Base-by-base conservation (phyloP, 805 yeast species). In the Suhomyces faveliae region DNA sequence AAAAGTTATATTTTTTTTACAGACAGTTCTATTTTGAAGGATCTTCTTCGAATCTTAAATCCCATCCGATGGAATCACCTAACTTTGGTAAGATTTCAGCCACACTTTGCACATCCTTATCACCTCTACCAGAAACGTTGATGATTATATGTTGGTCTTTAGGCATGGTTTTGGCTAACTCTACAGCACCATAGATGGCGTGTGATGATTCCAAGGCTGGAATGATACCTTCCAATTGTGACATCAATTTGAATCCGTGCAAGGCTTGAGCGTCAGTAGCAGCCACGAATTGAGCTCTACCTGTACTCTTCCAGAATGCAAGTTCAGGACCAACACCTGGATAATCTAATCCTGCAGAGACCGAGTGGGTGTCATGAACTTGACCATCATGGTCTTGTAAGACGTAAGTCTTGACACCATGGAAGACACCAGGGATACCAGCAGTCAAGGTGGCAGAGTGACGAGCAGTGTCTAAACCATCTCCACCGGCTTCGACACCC, bases 321-420 rank as follows among this genome's bases (percentile, higher is more conserved):
- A 94, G 78, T 71, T 94, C 98, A 25, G 99, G 99, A 40, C 99
- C 99, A 41, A 94, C 99, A 70, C 97, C 99, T 21, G 99, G 99
- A 67, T 94, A 94, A 70, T 94, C 99, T 61, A 94, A 78, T 57
- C 99, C 99, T 35, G 99, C 99, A 54, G 97, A 89, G 33, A 94
- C 95, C 19, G 98, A 92, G 67, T 94, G 98, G 9, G 99, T 94
- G 64, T 94, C 99, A 56, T 87, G 95, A 50, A 94, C 89, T 74
- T 94, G 99, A 45, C 99, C 99, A 66, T 94, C 98, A 13, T 65
- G 60, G 60, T 85, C 88, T 73, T 94, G 99, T 63, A 94, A 78
- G 30, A 94, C 95, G 59, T 85, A 94, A 3, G 99, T 92, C 69
- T 79, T 87, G 43, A 92, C 97, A 68, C 99, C 99, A 62, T 94